These are phyloP conservation scores for Centella asiatica DNA, from an alignment of 129 eudicot genomes.

Conservation along the genomic window DNA sequence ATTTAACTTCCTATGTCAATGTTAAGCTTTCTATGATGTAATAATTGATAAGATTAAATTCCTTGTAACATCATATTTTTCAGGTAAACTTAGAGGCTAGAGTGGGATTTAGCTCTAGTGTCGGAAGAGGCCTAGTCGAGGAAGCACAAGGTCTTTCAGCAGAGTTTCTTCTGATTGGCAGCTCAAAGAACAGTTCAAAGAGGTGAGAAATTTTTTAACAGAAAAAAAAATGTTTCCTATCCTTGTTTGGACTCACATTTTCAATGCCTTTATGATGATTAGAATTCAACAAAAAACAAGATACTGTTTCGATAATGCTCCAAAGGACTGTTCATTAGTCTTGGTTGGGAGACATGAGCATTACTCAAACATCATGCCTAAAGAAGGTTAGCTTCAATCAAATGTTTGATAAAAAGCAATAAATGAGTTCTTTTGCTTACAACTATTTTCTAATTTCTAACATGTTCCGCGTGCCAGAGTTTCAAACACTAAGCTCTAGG, in stretches of 20 bases:
- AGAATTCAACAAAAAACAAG: conserved; percentile 29
- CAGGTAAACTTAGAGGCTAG: conserved; percentile 88
- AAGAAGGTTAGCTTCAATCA: conserved; percentile 26
- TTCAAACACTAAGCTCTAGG: conserved; percentile 14
- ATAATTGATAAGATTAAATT: not conserved
- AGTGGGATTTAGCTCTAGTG: conserved; percentile 56
- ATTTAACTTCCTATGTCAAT: not conserved
- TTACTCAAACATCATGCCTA: conserved; percentile 12
- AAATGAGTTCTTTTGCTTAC: too few species aligned
- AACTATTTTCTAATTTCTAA: not conserved
- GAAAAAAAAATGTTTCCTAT: not conserved
- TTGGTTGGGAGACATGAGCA: conserved; percentile 33
- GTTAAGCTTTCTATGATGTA: not conserved
- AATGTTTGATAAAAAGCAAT: not conserved
- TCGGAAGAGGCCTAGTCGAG: conserved; percentile 58
- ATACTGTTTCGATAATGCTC: conserved; percentile 50
- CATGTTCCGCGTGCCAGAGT: conserved; percentile 16
- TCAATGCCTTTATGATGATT: not conserved
- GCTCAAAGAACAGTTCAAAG: conserved; percentile 26
- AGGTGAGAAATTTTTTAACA: conserved; percentile 22
- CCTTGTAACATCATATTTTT: not conserved
- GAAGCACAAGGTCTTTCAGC: conserved; percentile 56
- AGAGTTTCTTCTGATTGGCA: conserved; percentile 50
- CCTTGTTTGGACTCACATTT: not conserved
- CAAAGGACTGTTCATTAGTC: conserved; percentile 62